Evolutionary conservation across 768 basidiomycete species (phyloP), one percentile per base, ranked within the genome.

Genomic region (Russula griseocarnosa): DNA sequence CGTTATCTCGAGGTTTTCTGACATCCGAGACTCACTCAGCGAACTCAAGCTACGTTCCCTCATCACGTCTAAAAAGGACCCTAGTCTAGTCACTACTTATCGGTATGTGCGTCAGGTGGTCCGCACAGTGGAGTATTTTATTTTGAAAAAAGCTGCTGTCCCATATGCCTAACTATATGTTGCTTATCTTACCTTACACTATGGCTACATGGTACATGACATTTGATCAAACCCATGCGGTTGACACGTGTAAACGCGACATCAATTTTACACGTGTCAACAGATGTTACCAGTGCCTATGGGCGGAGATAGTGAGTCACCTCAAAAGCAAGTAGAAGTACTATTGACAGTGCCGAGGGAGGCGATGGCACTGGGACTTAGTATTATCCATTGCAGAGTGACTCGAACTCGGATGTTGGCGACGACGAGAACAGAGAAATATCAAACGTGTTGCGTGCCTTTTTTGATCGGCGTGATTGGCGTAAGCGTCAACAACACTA

Each of bases 1-100:
- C 10, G 75, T 77, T 18, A 68, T 73, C 9, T 28, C 36, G 4
- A 71, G 71, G 14, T 77, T 77, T 55, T 61, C 67, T n/a, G 34
- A 20, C 10, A 65, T 76, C 6, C 66, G 69, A 3, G 26, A 49
- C 1, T 46, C 53, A 1, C 55, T 76, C 1, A 66, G 64, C 18
- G 44, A n/a, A 22, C 68, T 69, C 70, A 72, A 69, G 54, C 67
- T 76, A 6, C 76, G 78, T 0, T 70, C 74, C 4, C 71, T 76
- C 1, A 61, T 75, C 2, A 66, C 67, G 26, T 18, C 42, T 20
- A 65, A n/a, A 42, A 52, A 24, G 40, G 50, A 57, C 30, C 40
- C 38, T 3, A 28, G 49, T 10, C 6, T 51, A 13, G 4, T 63
- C 50, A 58, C 13, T 22, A 47, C 40, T 42, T 63, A 51, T 52